A percentile compares a stretch with the other conserved stretches of the same genome.
Conservation (phyloP, 768 basidiomycete species). For the Nidula microcarpa region DNA sequence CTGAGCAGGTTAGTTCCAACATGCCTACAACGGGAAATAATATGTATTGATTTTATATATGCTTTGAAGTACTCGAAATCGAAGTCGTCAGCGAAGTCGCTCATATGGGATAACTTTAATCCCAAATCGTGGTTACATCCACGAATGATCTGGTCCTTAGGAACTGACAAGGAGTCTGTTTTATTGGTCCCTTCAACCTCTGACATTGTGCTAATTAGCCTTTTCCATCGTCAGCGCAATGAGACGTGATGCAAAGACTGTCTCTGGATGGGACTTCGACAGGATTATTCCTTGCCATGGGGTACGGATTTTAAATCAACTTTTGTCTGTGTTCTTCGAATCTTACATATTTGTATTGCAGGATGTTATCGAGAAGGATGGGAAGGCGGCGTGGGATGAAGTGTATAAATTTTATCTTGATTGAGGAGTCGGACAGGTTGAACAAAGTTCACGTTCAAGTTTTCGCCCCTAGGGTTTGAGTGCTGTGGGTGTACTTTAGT, state of each 20-base stretch:
- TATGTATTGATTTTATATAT: not conserved
- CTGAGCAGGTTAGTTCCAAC: slow-evolving; percentile 55
- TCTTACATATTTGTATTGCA: slow-evolving; percentile 4
- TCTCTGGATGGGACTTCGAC: slow-evolving; percentile 71
- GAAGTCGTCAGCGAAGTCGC: slow-evolving; percentile 17
- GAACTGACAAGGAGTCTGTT: slow-evolving; percentile 37
- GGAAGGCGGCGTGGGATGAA: slow-evolving; percentile 50
- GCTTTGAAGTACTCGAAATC: slow-evolving; percentile 35
- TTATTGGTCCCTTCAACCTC: not conserved
- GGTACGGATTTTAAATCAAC: slow-evolving; percentile 18
- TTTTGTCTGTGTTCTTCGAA: not conserved
- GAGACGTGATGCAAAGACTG: slow-evolving; percentile 60
- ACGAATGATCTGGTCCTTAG: slow-evolving; percentile 26
- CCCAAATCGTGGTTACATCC: slow-evolving; percentile 32
- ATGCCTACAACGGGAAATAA: no score
- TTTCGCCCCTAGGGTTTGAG: no score
- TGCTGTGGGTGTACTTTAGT: no score
- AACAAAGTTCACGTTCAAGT: no score
- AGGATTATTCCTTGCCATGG: slow-evolving; percentile 73
- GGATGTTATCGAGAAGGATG: slow-evolving; percentile 64
- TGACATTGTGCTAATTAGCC: not conserved
- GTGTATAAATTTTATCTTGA: slow-evolving; percentile 30
- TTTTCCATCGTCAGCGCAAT: slow-evolving; percentile 34
- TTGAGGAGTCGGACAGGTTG: no score
- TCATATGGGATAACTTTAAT: slow-evolving; percentile 22